Evolutionary conservation across 2,329 filamentous ascomycete genomes (phyloP).

Genomic region (Apiospora malaysiana): DNA sequence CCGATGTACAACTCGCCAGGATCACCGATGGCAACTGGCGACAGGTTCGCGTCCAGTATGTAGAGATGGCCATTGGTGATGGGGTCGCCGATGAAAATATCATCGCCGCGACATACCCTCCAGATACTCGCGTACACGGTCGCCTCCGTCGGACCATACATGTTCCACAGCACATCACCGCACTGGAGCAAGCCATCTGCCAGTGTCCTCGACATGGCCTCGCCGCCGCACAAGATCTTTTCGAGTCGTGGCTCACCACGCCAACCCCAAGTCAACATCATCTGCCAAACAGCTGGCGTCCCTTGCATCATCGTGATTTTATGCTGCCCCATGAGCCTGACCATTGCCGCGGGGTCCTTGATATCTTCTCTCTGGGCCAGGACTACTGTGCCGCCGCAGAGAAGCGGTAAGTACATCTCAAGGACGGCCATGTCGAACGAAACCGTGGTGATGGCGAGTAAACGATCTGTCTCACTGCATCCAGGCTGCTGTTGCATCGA

Average conservation of each 20-base stretch:
- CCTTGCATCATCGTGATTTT: constrained; percentile 42
- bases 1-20: constrained; percentile 42
- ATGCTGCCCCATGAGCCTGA: constrained; percentile 40
- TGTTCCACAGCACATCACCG: constrained; percentile 36
- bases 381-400: constrained; percentile 40
- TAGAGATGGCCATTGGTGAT: constrained; percentile 44
- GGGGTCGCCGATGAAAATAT: constrained; percentile 35
- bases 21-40: constrained; percentile 46
- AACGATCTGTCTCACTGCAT: constrained; percentile 31
- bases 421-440: constrained; percentile 43
- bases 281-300: constrained; percentile 45
- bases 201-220: constrained; percentile 34
- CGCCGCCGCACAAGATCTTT: constrained; percentile 37
- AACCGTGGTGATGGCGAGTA: constrained; percentile 38
- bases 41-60: constrained; percentile 45
- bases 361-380: constrained; percentile 38
- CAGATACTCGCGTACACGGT: constrained; percentile 36
- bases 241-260: constrained; percentile 30
- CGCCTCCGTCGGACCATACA: constrained; percentile 39
- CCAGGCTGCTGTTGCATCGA: constrained; percentile 35
- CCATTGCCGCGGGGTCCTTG: constrained; percentile 40
- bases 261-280: constrained; percentile 33
- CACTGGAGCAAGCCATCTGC: constrained; percentile 39
- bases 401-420: constrained; percentile 41
- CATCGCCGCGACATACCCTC: constrained; percentile 31